These are phyloP conservation scores for Plasmodium gaboni DNA, from an alignment of 169 alveolate species.

Conservation along the genomic window DNA sequence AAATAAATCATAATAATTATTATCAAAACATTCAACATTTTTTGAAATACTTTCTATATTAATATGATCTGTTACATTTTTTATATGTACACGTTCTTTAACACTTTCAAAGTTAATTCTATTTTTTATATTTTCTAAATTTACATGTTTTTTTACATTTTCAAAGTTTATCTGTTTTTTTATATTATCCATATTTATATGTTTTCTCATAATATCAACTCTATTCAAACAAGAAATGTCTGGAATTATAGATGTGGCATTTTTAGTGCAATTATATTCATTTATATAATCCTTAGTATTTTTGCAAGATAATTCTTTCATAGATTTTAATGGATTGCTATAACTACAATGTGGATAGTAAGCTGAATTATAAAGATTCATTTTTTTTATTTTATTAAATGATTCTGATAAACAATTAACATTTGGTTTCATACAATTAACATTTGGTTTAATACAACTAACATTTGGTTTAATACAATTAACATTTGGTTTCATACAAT, in stretches of 20 bases:
- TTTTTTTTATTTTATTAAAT: constrained; percentile 12
- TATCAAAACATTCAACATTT: constrained; percentile 25
- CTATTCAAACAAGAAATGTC: neutral
- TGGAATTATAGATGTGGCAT: neutral
- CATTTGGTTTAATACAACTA: too few relatives aligned
- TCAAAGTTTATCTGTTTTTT: neutral
- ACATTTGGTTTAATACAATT: neutral
- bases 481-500: neutral
- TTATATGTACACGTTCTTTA: neutral
- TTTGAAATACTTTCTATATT: constrained; percentile 1
- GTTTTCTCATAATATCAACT: neutral
- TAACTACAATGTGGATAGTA: constrained; percentile 26
- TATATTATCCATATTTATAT: constrained; percentile 8
- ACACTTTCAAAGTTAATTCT: constrained; percentile 3
- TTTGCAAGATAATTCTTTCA: constrained; percentile 29
- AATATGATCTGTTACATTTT: constrained; percentile 1
- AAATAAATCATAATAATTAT: constrained; percentile 13
- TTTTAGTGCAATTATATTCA: constrained; percentile 17
- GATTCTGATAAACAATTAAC: neutral
- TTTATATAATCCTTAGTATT: constrained; percentile 9
- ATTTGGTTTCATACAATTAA: neutral
- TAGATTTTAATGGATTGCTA: constrained; percentile 6
- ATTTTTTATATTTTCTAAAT: constrained; percentile 14
- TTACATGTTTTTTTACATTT: constrained; percentile 5
- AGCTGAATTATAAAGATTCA: constrained; percentile 6